phyloP scores from a whole-genome alignment of 2,329 filamentous ascomycete genomes.

The Colletotrichum eremochloae region DNA sequence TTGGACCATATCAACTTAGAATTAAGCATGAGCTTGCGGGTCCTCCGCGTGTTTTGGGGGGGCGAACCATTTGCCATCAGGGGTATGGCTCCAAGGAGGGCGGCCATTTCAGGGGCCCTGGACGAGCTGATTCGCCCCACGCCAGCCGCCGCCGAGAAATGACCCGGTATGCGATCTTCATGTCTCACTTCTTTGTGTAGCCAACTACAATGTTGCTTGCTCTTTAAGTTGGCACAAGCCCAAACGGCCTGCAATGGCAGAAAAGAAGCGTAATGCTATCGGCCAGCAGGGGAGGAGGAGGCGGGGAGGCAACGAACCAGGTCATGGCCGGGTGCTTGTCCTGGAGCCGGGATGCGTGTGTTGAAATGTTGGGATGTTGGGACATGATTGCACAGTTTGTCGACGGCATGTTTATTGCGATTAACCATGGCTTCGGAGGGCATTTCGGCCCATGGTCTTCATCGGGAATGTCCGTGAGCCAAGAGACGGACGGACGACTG shows the following conservation, averaged over 20 bases:
- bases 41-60: not conserved
- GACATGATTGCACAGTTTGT: not conserved
- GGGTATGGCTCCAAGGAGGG: conserved; percentile 6
- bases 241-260: not conserved
- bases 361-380: not conserved
- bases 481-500: not conserved
- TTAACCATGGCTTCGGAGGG: not conserved
- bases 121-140: conserved; percentile 25
- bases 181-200: conserved; percentile 33
- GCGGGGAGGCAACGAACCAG: not conserved
- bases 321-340: not conserved
- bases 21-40: conserved; percentile 33
- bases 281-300: not conserved
- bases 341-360: not conserved
- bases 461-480: not conserved
- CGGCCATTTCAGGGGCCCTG: conserved; percentile 24
- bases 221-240: not conserved
- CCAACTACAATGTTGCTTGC: conserved; percentile 24
- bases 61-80: conserved; percentile 24
- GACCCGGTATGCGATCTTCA: conserved; percentile 32
- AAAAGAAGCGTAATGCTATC: conserved; percentile 19
- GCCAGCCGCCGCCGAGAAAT: conserved; percentile 30
- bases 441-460: not conserved
- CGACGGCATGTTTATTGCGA: conserved; percentile 7
- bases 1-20: conserved; percentile 10